Evolutionary conservation across 139 green algal species (phyloP).

Genomic region (Chlamydomonas eustigma): DNA sequence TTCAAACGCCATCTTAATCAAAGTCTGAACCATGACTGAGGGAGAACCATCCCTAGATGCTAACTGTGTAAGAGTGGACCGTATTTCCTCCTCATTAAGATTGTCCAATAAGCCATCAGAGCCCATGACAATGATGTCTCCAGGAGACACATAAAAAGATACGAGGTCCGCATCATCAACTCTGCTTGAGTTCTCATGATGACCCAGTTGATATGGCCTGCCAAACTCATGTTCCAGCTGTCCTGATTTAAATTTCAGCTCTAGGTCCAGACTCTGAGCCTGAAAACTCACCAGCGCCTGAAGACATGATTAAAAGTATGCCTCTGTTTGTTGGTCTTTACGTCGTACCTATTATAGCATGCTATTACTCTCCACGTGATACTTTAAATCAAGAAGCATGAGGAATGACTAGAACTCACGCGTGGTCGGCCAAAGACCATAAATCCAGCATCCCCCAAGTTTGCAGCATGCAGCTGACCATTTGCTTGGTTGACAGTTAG

Average conservation of each 20-base stretch:
- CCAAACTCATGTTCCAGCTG: conserved; percentile 93
- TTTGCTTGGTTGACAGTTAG: conserved; percentile 66
- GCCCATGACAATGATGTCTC: conserved; percentile 84
- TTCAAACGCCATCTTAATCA: conserved; percentile 64
- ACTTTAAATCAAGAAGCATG: too few relatives aligned
- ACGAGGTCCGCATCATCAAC: conserved; percentile 75
- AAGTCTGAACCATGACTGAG: conserved; percentile 39
- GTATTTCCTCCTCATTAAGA: conserved; percentile 56
- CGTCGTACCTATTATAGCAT: too few relatives aligned
- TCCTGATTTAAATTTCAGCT: conserved; percentile 14
- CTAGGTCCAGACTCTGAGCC: not conserved
- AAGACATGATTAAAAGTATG: not conserved
- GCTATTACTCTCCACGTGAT: too few relatives aligned
- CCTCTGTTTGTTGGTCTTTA: not conserved
- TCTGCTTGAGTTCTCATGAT: conserved; percentile 47
- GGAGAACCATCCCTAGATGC: not conserved
- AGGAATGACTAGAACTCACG: not conserved
- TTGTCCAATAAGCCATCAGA: conserved; percentile 92
- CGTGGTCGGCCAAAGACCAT: conserved; percentile 54
- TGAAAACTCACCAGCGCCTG: not conserved
- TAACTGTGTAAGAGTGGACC: conserved; percentile 26
- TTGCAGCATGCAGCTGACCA: conserved; percentile 69
- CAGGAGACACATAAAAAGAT: conserved; percentile 48
- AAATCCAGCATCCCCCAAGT: conserved; percentile 85
- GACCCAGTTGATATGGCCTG: conserved; percentile 84